Base-by-base conservation (phyloP, 371 early-diverging fungal species). In the Rhizopus delemar region DNA sequence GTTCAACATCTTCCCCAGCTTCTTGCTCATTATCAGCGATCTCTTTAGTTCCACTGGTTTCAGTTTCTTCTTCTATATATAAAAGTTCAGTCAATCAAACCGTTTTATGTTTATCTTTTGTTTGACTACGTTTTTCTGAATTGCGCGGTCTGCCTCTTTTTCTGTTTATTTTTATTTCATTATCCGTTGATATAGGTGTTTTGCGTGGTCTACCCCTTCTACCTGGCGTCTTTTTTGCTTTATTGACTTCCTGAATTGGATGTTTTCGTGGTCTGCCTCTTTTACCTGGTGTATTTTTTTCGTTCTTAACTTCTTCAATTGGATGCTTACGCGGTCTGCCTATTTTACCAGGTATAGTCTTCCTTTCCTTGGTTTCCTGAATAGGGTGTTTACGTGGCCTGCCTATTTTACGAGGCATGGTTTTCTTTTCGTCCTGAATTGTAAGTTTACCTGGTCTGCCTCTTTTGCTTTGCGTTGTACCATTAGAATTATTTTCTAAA, bases 241-340 rank as follows among this genome's bases (percentile, higher is more conserved):
- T 11, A 15, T 33, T 34, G 35, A 15, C 8, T 29, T 50, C 22
- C 39, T 50, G 28, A 46, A 0, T 29, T 12, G 48, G 15, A 29
- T 11, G 12, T 39, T 57, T 57, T 13, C 51, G 58, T 11, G 39
- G 58, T n/a, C 50, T 41, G 3, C 46, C 43, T 38, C 41, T 58
- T 41, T 39, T 39, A 4, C 15, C 32, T n/a, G 29, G 33, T n/a
- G 28, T 32, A 22, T 56, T 46, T 56, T 8, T 28, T 22, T 38
- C 22, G 32, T 31, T 13, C 32, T 3, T 22, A 1, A 15, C 41
- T 13, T 16, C 22, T 31, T 41, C 41, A 12, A 16, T 28, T 0
- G 41, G 41, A 29, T 15, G 9, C 56, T 45, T 45, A 43, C 46
- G 15, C 12, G 56, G 46, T 35, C 36, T 29, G 31, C 57, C 57